Conservation (phyloP, 2,329 filamentous ascomycete species). For the Pestalotiopsis sp. region DNA sequence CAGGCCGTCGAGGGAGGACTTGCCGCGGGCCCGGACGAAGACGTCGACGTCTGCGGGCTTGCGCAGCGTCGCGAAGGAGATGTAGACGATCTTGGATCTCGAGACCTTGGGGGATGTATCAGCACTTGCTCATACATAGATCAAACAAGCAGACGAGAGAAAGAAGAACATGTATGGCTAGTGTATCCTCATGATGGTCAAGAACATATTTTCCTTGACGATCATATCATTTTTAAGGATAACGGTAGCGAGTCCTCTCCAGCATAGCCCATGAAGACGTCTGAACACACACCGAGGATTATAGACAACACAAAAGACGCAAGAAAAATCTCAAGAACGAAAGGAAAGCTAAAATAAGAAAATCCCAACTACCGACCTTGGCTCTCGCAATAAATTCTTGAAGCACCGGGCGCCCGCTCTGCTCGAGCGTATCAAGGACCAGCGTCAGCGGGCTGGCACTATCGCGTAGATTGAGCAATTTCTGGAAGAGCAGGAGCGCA, state of each 20-base stretch:
- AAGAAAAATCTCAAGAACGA: background rate
- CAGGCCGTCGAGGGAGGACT: slow-evolving; percentile 55
- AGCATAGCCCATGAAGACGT: too few relatives aligned
- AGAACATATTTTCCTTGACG: background rate
- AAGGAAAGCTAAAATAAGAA: background rate
- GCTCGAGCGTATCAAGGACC: slow-evolving; percentile 82
- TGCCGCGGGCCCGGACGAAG: slow-evolving; percentile 67
- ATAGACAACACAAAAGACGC: too few relatives aligned
- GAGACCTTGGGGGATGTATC: slow-evolving; percentile 47
- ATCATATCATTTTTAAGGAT: too few relatives aligned
- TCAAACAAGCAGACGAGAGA: background rate
- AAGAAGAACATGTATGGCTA: background rate
- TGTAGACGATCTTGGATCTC: slow-evolving; percentile 71
- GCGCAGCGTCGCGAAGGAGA: slow-evolving; percentile 76
- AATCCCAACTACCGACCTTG: slow-evolving; percentile 53
- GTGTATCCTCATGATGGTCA: background rate
- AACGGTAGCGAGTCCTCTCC: too few relatives aligned
- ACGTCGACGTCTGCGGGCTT: slow-evolving; percentile 67
- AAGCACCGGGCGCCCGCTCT: slow-evolving; percentile 71
- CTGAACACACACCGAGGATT: too few relatives aligned
- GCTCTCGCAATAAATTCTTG: slow-evolving; percentile 76
- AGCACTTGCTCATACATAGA: slow-evolving; percentile 14
- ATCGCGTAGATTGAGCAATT: slow-evolving; percentile 77
- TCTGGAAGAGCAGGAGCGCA: slow-evolving; percentile 81
- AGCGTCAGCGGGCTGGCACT: slow-evolving; percentile 85